Percentiles rank a stretch among this genome's conserved stretches.
Conservation (phyloP, 192 early-diverging fungal genomes). For the Gryganskiella cystojenkinii region DNA sequence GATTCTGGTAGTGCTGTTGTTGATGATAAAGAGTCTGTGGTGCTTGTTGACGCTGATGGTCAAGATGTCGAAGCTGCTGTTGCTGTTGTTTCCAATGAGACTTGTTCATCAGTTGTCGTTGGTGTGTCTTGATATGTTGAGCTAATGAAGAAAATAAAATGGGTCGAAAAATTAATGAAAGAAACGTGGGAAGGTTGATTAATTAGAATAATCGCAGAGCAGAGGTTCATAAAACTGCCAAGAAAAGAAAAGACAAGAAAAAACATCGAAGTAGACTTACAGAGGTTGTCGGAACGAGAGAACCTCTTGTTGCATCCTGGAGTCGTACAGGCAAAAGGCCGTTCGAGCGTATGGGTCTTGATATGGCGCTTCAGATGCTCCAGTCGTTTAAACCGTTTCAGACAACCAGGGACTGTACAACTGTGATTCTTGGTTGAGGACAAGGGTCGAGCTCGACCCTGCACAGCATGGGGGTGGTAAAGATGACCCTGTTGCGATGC, state of each 20-base stretch:
- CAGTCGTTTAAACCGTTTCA: constrained; percentile 77
- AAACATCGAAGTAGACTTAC: constrained; percentile 7
- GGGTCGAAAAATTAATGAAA: background rate
- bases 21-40: too few relatives aligned
- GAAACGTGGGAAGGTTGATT: background rate
- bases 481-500: background rate
- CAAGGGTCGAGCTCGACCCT: too few relatives aligned
- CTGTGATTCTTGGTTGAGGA: constrained; percentile 46
- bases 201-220: background rate
- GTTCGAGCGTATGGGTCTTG: constrained; percentile 79
- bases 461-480: background rate
- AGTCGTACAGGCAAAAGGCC: constrained; percentile 72
- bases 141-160: constrained; percentile 19
- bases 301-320: constrained; percentile 84
- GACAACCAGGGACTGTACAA: constrained; percentile 48
- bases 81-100: constrained; percentile 40
- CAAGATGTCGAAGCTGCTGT: too few relatives aligned
- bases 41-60: too few relatives aligned
- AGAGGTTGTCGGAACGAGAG: constrained; percentile 79
- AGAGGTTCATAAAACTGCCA: background rate
- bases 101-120: constrained; percentile 41
- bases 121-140: constrained; percentile 51
- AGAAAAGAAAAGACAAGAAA: background rate
- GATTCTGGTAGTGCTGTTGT: too few relatives aligned
- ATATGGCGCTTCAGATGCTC: constrained; percentile 88